These are phyloP conservation scores for Leccinum holopus DNA, from an alignment of 1,284 basidiomycete species.

Conservation along the genomic window DNA sequence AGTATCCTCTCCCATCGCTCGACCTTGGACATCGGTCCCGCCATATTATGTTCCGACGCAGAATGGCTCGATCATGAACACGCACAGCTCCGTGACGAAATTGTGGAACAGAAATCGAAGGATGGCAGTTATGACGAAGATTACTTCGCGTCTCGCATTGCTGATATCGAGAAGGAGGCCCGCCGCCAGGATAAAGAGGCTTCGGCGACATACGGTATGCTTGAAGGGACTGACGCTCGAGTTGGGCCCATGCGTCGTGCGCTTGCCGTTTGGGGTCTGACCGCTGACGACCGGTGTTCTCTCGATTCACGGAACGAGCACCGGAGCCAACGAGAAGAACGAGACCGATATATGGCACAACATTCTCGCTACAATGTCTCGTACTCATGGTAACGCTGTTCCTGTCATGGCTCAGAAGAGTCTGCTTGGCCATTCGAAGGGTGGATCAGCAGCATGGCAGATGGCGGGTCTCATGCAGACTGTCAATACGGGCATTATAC, in stretches of 20 bases:
- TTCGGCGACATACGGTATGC: conserved; percentile 89
- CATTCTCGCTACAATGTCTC: conserved; percentile 84
- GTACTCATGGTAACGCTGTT: conserved; percentile 92
- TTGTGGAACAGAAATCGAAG: conserved; percentile 59
- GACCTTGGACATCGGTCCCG: conserved; percentile 85
- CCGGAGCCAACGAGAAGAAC: conserved; percentile 97
- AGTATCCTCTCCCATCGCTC: conserved; percentile 74
- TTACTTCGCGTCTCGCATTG: conserved; percentile 72
- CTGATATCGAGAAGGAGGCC: conserved; percentile 88
- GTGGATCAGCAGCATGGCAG: conserved; percentile 97
- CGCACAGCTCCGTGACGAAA: conserved; percentile 75
- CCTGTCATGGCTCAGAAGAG: conserved; percentile 98
- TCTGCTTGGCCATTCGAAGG: conserved; percentile 94
- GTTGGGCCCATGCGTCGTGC: conserved; percentile 92
- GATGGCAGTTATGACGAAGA: conserved; percentile 60
- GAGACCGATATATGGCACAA: conserved; percentile 97
- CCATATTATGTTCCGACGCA: conserved; percentile 91
- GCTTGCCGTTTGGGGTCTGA: conserved; percentile 94
- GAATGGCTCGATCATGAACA: conserved; percentile 93
- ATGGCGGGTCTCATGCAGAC: conserved; percentile 91
- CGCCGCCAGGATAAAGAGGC: conserved; percentile 89
- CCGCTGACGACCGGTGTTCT: conserved; percentile 85
- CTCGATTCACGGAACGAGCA: conserved; percentile 94
- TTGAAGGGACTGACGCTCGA: conserved; percentile 82
- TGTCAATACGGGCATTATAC: conserved; percentile 83